Evolutionary conservation across 2,329 filamentous ascomycete genomes (phyloP).

Genomic region (Trichoderma koningii): DNA sequence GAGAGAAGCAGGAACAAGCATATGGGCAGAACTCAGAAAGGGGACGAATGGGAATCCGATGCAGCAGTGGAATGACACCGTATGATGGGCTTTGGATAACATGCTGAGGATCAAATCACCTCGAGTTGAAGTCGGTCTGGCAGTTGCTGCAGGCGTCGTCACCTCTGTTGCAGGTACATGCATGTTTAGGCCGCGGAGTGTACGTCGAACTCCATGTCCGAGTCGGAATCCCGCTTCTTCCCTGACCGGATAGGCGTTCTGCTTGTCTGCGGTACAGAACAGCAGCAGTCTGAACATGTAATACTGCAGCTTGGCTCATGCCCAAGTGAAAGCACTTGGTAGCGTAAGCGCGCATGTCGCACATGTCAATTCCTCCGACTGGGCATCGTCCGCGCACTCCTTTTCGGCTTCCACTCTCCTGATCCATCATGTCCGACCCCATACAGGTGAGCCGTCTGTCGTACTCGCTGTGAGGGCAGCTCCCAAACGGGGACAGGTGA

Average conservation of each 20-base stretch:
- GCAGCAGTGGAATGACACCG: not conserved
- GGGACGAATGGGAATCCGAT: slow-evolving; percentile 1
- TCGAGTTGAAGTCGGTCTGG: slow-evolving; percentile 1
- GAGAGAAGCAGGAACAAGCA: not conserved
- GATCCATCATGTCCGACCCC: not conserved
- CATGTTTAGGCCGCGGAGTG: too few species aligned
- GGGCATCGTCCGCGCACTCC: slow-evolving; percentile 7
- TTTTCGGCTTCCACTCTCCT: slow-evolving; percentile 4
- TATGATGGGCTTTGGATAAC: not conserved
- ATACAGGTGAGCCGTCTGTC: too few species aligned
- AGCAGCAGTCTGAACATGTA: too few species aligned
- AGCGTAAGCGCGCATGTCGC: slow-evolving; percentile 5
- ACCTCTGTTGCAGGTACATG: not conserved
- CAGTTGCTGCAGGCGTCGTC: not conserved
- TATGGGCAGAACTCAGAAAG: not conserved
- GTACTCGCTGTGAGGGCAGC: too few species aligned
- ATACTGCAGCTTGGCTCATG: too few species aligned
- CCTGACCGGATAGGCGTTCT: not conserved
- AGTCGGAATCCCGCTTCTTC: too few species aligned
- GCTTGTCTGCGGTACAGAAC: not conserved
- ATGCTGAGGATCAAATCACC: not conserved
- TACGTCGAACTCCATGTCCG: too few species aligned
- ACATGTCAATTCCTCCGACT: slow-evolving; percentile 4
- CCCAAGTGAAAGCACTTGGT: not conserved
- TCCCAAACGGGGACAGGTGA: too few species aligned